Evolutionary conservation across 2,329 filamentous ascomycete genomes (phyloP), one percentile per base, ranked within the genome.

Genomic region (Fusarium oligoseptatum): DNA sequence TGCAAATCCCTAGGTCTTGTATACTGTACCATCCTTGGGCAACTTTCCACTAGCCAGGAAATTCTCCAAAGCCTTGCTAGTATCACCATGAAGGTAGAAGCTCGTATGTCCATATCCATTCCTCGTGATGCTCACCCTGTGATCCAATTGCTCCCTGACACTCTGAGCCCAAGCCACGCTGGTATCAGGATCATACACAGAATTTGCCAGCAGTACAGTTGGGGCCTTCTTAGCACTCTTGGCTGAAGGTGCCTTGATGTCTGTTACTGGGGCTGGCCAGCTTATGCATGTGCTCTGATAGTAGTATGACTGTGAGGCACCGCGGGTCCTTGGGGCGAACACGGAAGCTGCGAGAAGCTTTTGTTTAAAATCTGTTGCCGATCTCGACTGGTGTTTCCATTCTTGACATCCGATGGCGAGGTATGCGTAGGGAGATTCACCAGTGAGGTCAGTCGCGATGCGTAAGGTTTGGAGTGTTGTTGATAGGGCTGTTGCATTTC

Each of bases 341-440:
- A 68, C 20, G 3, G 60, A 39, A 3, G 70, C 57, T 6, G 60
- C 61, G 7, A 48, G 37, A 12, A 75, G 63, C 34, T 73, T 73
- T 12, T 70, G 69, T 3, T 64, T 58, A 1, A 78, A 24, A 17
- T 78, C 75, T 3, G 55, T 39, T 2, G 58, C 65, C 9, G 61
- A 74, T 4, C 50, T 32, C 6, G 75, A 60, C 12, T 39, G 56
- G 43, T 76, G 77, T 14, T 64, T 55, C 70, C 75, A 79, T 12
- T 79, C 77, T 43, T 76, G 75, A 43, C 77, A 79, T 11, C 76
- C 75, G 5, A 77, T 67, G 2, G 77, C 77, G 14, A 78, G 67
- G 8, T 72, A 71, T 9, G 60, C 60, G 5, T 73, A 79, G 3
- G 72, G 72, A 7, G 68, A 70, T 8, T 69, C 72, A 0, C 52